Evolutionary conservation across 345 rosid species (phyloP).

Genomic region (Salix suchowensis): DNA sequence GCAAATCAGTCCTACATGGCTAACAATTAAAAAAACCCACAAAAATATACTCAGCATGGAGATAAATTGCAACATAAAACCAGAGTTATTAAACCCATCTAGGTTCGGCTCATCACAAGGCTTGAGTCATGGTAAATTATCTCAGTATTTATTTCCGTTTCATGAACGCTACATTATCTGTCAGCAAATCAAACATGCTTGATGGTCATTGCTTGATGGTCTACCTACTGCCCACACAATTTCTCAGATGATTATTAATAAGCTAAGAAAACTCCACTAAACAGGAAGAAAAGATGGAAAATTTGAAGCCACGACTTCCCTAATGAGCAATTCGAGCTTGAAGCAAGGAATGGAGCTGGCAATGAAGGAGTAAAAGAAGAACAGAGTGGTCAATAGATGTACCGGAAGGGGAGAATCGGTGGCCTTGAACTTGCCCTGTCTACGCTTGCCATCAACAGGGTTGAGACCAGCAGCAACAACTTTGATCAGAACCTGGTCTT

Average conservation of each 20-base stretch:
- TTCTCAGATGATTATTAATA: neutral
- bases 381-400: neutral
- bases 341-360: too few species aligned
- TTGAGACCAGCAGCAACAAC: conserved; percentile 88
- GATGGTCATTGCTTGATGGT: too few species aligned
- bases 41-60: too few species aligned
- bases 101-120: too few species aligned
- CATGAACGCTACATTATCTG: too few species aligned
- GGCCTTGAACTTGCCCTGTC: conserved; percentile 93
- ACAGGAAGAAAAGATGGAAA: neutral
- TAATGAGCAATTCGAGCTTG: too few species aligned
- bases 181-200: too few species aligned
- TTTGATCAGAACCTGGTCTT: conserved; percentile 79
- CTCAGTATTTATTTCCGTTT: too few species aligned
- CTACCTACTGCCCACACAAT: too few species aligned
- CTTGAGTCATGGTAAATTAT: too few species aligned
- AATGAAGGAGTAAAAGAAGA: neutral
- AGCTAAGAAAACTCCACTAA: neutral
- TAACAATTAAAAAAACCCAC: neutral
- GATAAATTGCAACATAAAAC: neutral
- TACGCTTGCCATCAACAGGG: conserved; percentile 80
- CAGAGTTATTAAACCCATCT: too few species aligned
- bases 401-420: conserved; percentile 91
- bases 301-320: neutral
- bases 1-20: neutral